A percentile compares a stretch with the other conserved stretches of the same genome.
Evolutionary conservation across 202 grass and related monocot genomes (phyloP).

Genomic region (Setaria viridis): DNA sequence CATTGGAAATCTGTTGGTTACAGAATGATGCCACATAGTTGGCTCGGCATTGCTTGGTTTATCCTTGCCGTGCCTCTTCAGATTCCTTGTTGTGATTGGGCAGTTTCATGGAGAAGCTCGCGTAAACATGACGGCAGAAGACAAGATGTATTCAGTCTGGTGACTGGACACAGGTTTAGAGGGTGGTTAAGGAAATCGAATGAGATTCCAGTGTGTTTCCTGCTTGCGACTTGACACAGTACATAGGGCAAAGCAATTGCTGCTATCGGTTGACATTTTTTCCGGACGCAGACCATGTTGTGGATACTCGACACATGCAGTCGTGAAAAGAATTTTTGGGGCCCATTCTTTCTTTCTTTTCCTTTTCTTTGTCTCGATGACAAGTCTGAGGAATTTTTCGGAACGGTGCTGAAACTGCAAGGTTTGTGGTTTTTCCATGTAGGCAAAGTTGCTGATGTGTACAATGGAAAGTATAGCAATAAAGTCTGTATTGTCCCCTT

Average conservation of each 20-base stretch:
- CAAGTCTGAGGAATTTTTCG: constrained; percentile 2
- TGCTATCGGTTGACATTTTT: constrained; percentile 10
- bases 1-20: constrained; percentile 34
- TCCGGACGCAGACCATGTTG: not conserved
- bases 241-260: constrained; percentile 39
- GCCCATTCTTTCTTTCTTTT: constrained; percentile 30
- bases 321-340: constrained; percentile 40
- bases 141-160: not conserved
- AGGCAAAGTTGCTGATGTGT: constrained; percentile 29
- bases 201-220: not conserved
- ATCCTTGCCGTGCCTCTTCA: not conserved
- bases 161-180: constrained; percentile 11
- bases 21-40: constrained; percentile 23
- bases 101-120: not conserved
- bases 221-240: constrained; percentile 37
- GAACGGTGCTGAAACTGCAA: constrained; percentile 15
- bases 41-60: not conserved
- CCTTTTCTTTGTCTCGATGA: not conserved
- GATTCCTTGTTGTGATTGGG: not conserved
- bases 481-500: constrained; percentile 37
- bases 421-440: constrained; percentile 33
- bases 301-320: constrained; percentile 26
- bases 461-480: constrained; percentile 55
- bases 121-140: not conserved
- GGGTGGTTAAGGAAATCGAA: constrained; percentile 4